A percentile compares a stretch with the other conserved stretches of the same genome.
Conservation (phyloP, 1,139 yeast genomes). For the Geotrichum cucujoidarum region DNA sequence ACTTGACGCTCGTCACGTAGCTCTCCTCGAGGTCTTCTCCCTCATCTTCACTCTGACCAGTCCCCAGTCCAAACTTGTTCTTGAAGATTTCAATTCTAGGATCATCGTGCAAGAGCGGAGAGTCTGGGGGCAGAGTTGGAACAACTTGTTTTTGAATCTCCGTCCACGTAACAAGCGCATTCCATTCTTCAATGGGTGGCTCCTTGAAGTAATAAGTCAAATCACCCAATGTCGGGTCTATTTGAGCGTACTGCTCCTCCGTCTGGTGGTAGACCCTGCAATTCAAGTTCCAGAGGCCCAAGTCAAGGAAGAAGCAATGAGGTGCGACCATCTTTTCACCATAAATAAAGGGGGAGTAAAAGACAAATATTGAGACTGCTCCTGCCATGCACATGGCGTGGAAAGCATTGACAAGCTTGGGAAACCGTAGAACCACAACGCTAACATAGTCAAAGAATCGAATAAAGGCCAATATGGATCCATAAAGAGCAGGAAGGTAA, state of each 20-base stretch:
- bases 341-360: constrained; percentile 26
- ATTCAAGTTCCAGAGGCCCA: constrained; percentile 29
- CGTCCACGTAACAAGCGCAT: too few relatives aligned
- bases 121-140: not conserved
- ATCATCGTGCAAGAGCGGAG: not conserved
- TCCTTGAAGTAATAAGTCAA: constrained; percentile 11
- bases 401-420: constrained; percentile 4
- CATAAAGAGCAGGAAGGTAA: constrained; percentile 30
- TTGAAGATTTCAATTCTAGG: not conserved
- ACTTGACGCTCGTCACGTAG: not conserved
- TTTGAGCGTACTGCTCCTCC: constrained; percentile 14
- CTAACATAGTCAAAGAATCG: constrained; percentile 19
- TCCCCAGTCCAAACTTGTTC: not conserved
- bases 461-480: constrained; percentile 25
- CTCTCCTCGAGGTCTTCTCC: not conserved
- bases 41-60: not conserved
- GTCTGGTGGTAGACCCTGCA: constrained; percentile 23
- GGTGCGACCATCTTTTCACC: constrained; percentile 23
- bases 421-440: not conserved
- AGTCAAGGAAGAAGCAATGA: constrained; percentile 26
- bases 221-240: constrained; percentile 18
- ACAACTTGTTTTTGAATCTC: too few relatives aligned
- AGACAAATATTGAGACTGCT: constrained; percentile 13
- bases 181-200: constrained; percentile 17
- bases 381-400: constrained; percentile 10